Base-by-base conservation (phyloP, 176 grass and related monocot genomes). In the Luzula sylvatica region DNA sequence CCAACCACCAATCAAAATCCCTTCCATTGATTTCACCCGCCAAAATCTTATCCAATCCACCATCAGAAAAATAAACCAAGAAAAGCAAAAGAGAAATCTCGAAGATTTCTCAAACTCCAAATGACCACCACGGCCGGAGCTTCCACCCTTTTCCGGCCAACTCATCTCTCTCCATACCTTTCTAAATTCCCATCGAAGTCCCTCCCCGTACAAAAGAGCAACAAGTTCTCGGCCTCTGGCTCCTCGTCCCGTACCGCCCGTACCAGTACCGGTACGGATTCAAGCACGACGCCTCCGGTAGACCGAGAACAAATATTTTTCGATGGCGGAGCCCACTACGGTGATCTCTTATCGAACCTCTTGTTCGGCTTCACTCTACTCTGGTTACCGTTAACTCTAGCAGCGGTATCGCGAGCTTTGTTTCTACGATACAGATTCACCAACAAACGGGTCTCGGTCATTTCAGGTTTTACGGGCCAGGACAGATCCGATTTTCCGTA, bases 401-500 rank as follows among this genome's bases (percentile, higher is more conserved):
- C 78, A n/a, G 82, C 92, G 12, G 80, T 86, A 54, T 82, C 73
- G 53, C 83, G 89, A 39, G 77, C 89, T 9, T 68, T 95, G 60
- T 78, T 88, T 72, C 83, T 95, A 21, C 89, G 80, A 3, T 88
- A 85, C 80, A 72, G 89, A 58, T 95, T 95, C 77, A 88, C 83
- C 61, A 78, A 79, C 65, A 74, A 78, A 42, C 77, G 80, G 46
- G 90, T 89, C 11, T 82, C 84, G 26, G 84, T 96, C 19, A 65
- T 96, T 46, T 96, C 90, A 4, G 81, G 89, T 8, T 73, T 95
- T 23, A 81, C 80, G 15, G 81, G 92, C 54, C 68, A 78, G 45
- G 92, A 98, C 65, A 81, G 85, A 58, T 82, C 71, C 19, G 92
- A 98, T 66, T 98, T 98, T 52, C 85, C 92, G 1, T 90, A 90